A percentile compares a stretch with the other conserved stretches of the same genome.
These are phyloP conservation scores for Neopestalotiopsis sp. DNA, from an alignment of 2,329 filamentous ascomycete species.

Conservation along the genomic window DNA sequence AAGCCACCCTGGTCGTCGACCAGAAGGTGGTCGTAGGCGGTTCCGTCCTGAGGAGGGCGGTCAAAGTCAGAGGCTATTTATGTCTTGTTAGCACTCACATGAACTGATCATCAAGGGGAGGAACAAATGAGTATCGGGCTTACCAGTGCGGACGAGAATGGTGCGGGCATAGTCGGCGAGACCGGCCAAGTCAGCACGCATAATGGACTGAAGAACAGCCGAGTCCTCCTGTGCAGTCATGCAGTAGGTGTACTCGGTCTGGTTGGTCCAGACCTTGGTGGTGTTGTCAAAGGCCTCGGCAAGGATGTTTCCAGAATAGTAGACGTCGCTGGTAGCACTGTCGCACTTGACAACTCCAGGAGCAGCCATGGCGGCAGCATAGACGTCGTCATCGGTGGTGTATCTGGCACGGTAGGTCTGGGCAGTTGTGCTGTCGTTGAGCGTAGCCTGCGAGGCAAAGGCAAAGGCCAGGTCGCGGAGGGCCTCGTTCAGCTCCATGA, in stretches of 20 bases:
- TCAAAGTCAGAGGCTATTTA: constrained; percentile 69
- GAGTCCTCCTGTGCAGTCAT: constrained; percentile 77
- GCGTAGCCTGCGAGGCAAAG: constrained; percentile 55
- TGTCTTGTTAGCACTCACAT: not conserved
- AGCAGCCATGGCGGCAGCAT: constrained; percentile 45
- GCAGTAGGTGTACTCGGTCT: constrained; percentile 66
- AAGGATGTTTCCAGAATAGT: constrained; percentile 67
- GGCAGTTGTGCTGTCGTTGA: constrained; percentile 56
- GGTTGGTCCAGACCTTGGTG: constrained; percentile 64
- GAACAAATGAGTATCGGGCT: constrained; percentile 15
- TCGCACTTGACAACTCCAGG: constrained; percentile 70
- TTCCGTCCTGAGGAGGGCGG: constrained; percentile 63
- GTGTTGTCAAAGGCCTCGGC: constrained; percentile 66
- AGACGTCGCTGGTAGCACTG: constrained; percentile 73
- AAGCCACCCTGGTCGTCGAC: constrained; percentile 68
- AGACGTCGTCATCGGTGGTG: constrained; percentile 42
- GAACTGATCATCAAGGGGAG: too few species aligned
- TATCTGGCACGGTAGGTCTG: constrained; percentile 62
- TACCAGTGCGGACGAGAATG: constrained; percentile 69
- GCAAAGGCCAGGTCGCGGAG: constrained; percentile 57
- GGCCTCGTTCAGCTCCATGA: constrained; percentile 67
- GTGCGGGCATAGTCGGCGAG: constrained; percentile 69
- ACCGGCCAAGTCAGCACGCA: constrained; percentile 61
- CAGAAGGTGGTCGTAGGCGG: constrained; percentile 64
- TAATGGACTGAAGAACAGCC: constrained; percentile 68